These are phyloP conservation scores for Rhipidocladum racemiflorum DNA, from an alignment of 176 grass and related monocot species.

Conservation along the genomic window DNA sequence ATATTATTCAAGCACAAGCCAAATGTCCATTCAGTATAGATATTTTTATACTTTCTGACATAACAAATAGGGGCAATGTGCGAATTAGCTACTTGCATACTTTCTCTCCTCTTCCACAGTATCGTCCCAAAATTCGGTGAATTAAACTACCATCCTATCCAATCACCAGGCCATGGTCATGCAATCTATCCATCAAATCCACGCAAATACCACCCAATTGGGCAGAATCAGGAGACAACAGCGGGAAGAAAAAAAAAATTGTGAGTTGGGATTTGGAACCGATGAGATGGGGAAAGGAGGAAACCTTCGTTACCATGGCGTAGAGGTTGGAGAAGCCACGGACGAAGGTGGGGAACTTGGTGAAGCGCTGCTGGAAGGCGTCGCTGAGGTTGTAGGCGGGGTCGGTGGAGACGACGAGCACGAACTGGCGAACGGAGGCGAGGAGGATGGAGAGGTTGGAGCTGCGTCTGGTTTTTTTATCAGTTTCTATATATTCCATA, in stretches of 20 bases:
- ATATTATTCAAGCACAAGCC: conserved; percentile 1
- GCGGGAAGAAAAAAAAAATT: neutral
- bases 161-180: neutral
- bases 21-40: neutral
- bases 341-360: conserved; percentile 98
- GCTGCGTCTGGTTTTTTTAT: too few relatives aligned
- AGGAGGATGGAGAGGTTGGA: conserved; percentile 92
- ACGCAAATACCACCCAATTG: neutral
- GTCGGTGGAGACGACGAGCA: conserved; percentile 98
- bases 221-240: neutral
- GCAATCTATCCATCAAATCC: conserved; percentile 12
- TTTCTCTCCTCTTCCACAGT: neutral
- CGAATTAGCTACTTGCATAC: neutral
- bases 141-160: neutral
- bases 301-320: conserved; percentile 61
- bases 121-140: neutral
- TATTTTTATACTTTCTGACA: neutral
- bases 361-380: conserved; percentile 99
- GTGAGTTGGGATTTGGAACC: neutral
- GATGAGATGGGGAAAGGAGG: neutral
- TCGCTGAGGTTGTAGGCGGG: too few relatives aligned
- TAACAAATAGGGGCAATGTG: neutral
- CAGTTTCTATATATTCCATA: too few relatives aligned
- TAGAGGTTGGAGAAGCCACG: conserved; percentile 92
- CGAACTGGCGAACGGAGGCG: conserved; percentile 72